A percentile compares a stretch with the other conserved stretches of the same genome.
These are phyloP conservation scores for Medicago truncatula DNA, from an alignment of 306 rosid genomes.

Conservation along the genomic window MtrunA17r5.0-ANR NC_053048.1:33809001-33809500, in stretches of 20 bases:
- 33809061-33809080: no score
- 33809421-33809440: conserved; percentile 70
- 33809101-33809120: no score
- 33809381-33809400: conserved; percentile 59
- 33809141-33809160: background rate
- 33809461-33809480: conserved; percentile 19
- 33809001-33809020: no score
- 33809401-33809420: conserved; percentile 60
- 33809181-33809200: background rate
- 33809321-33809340: conserved; percentile 81
- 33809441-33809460: conserved; percentile 49
- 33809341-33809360: conserved; percentile 64
- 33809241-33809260: background rate
- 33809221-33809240: no score
- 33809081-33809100: no score
- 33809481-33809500: conserved; percentile 36
- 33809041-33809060: no score
- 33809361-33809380: conserved; percentile 63
- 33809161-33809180: background rate
- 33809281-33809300: background rate
- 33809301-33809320: conserved; percentile 13
- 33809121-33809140: background rate
- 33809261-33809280: background rate
- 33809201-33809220: background rate
- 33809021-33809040: no score